Percentiles rank a stretch among this genome's conserved stretches.
Evolutionary conservation across 139 green algal genomes (phyloP).

Genomic region (Micractinium sp.): DNA sequence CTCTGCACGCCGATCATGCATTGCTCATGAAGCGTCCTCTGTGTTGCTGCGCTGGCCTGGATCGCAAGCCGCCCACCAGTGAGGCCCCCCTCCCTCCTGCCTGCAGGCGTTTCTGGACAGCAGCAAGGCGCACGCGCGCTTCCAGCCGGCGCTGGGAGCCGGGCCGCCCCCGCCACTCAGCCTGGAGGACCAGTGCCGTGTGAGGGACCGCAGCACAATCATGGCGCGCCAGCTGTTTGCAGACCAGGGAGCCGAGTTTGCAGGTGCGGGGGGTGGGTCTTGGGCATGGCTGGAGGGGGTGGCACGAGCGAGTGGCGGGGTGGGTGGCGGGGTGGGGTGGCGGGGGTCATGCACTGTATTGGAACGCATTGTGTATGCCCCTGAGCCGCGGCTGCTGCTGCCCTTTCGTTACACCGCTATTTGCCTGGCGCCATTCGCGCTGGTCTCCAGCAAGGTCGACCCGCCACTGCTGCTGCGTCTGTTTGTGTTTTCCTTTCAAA

Average conservation of each 20-base stretch:
- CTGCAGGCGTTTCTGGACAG: constrained; percentile 68
- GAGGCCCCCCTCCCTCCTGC: neutral
- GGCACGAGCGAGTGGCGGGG: neutral
- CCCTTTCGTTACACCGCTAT: no score
- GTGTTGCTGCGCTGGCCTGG: neutral
- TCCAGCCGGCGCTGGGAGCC: constrained; percentile 26
- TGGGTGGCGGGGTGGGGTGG: neutral
- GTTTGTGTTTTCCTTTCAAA: neutral
- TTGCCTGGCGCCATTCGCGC: neutral
- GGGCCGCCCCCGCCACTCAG: constrained; percentile 30
- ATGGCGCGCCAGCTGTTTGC: constrained; percentile 85
- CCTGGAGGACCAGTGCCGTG: constrained; percentile 58
- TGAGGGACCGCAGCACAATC: constrained; percentile 84
- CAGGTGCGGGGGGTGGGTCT: constrained; percentile 45
- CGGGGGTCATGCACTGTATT: neutral
- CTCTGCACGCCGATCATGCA: neutral
- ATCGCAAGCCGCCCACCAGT: neutral
- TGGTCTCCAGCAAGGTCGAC: neutral
- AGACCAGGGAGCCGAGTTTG: constrained; percentile 65
- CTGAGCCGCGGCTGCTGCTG: neutral
- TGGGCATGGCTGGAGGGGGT: neutral
- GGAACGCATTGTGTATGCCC: neutral
- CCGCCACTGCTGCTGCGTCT: neutral
- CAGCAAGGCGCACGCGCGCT: constrained; percentile 56
- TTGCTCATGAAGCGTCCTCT: neutral